A percentile compares a stretch with the other conserved stretches of the same genome.
Conservation (phyloP, 2,329 filamentous ascomycete genomes). For the Alternaria triticimaculans region DNA sequence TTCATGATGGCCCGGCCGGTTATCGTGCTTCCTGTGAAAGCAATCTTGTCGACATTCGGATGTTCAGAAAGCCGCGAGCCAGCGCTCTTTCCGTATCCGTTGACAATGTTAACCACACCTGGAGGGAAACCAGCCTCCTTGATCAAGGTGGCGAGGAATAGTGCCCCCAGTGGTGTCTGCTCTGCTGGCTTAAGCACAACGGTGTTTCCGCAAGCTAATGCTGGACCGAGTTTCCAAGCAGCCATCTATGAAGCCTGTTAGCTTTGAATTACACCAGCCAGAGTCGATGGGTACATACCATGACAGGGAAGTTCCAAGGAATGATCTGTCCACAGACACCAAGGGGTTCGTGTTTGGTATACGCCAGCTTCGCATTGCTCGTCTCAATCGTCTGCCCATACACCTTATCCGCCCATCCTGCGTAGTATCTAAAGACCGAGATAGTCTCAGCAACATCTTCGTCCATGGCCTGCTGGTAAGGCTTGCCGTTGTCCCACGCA, state of each 20-base stretch:
- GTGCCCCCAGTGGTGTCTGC: not conserved
- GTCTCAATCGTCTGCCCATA: not conserved
- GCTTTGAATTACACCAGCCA: not conserved
- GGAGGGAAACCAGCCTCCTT: not conserved
- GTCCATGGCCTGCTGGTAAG: not conserved
- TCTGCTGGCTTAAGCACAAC: not conserved
- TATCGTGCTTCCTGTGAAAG: not conserved
- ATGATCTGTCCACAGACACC: not conserved
- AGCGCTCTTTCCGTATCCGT: not conserved
- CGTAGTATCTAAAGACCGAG: not conserved
- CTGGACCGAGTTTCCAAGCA: not conserved
- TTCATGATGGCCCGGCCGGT: not conserved
- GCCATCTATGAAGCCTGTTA: not conserved
- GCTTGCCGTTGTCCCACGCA: not conserved
- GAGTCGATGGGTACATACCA: not conserved
- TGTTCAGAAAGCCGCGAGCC: not conserved
- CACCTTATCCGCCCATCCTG: not conserved
- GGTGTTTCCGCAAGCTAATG: not conserved
- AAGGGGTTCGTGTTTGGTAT: not conserved
- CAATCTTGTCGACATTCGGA: not conserved
- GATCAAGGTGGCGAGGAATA: not conserved
- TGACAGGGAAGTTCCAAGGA: not conserved
- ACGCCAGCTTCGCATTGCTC: not conserved
- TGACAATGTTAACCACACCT: not conserved
- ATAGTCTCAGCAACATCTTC: not conserved